These are phyloP conservation scores for Fusarium sp. DNA, from an alignment of 2,329 filamentous ascomycete species.

Conservation along the genomic window DNA sequence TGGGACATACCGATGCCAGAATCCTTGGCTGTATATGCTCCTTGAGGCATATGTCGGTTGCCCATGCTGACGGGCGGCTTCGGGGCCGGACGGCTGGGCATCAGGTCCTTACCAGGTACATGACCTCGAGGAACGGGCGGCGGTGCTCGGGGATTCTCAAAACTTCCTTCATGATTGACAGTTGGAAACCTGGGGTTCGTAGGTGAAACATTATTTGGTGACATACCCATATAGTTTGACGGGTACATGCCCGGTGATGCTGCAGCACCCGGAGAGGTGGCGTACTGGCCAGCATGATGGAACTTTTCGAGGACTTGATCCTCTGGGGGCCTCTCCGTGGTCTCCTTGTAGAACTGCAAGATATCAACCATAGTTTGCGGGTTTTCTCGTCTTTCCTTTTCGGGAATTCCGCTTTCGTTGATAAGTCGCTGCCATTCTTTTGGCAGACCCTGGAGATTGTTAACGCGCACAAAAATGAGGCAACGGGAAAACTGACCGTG, in stretches of 20 bases:
- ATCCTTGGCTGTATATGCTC: constrained; percentile 69
- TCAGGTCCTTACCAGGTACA: constrained; percentile 67
- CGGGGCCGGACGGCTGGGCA: constrained; percentile 88
- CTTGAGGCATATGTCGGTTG: constrained; percentile 69
- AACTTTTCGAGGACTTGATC: constrained; percentile 97
- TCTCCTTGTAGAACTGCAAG: constrained; percentile 97
- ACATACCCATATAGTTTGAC: constrained; percentile 70
- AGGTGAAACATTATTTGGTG: constrained; percentile 81
- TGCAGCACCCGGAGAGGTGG: constrained; percentile 60
- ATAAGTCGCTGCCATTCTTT: constrained; percentile 98
- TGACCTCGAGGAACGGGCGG: constrained; percentile 82
- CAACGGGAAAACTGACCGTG: constrained; percentile 74
- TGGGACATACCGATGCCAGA: constrained; percentile 75
- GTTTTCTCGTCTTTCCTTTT: constrained; percentile 95
- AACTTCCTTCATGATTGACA: constrained; percentile 91
- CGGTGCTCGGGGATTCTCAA: constrained; percentile 95
- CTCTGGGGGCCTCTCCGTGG: constrained; percentile 83
- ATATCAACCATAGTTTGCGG: constrained; percentile 97
- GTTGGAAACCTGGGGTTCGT: constrained; percentile 88
- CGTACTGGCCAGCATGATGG: constrained; percentile 80
- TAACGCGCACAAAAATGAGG: constrained; percentile 31
- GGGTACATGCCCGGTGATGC: constrained; percentile 69
- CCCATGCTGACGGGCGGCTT: constrained; percentile 82
- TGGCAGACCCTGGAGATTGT: constrained; percentile 79
- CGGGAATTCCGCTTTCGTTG: constrained; percentile 94